phyloP scores from a whole-genome alignment of 2,329 filamentous ascomycete genomes.

The Diplodia seriata region DNA sequence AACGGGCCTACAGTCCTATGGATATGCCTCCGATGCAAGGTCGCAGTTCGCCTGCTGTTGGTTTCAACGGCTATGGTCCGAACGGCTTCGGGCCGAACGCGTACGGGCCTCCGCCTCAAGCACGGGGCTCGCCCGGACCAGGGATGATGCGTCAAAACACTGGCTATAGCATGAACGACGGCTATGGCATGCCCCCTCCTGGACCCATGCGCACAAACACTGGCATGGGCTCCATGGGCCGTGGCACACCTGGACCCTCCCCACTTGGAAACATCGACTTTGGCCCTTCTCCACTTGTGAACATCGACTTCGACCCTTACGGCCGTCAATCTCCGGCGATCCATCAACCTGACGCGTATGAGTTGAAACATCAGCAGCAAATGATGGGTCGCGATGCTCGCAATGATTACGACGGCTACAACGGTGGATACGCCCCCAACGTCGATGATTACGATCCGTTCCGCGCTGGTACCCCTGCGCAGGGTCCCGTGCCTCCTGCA shows the following conservation, averaged over 20 bases:
- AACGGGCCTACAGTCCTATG: slow-evolving; percentile 38
- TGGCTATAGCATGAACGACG: slow-evolving; percentile 35
- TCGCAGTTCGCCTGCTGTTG: slow-evolving; percentile 16
- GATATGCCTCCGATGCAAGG: slow-evolving; percentile 38
- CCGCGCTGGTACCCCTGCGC: slow-evolving; percentile 20
- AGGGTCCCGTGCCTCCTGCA: not conserved
- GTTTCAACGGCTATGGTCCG: slow-evolving; percentile 26
- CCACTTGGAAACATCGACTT: slow-evolving; percentile 15
- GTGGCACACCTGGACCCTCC: slow-evolving; percentile 14
- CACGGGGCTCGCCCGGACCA: slow-evolving; percentile 42
- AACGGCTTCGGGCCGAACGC: slow-evolving; percentile 30
- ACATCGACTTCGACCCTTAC: slow-evolving; percentile 17
- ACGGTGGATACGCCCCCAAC: slow-evolving; percentile 7
- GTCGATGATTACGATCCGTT: slow-evolving; percentile 28
- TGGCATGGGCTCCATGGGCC: slow-evolving; percentile 22
- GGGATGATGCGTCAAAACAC: slow-evolving; percentile 37
- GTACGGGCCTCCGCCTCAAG: slow-evolving; percentile 41
- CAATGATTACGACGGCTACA: not conserved
- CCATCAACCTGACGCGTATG: slow-evolving; percentile 26
- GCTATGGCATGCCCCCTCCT: slow-evolving; percentile 17
- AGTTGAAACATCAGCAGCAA: slow-evolving; percentile 27
- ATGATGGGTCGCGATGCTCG: not conserved
- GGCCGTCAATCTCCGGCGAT: slow-evolving; percentile 39
- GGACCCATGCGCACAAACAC: slow-evolving; percentile 31
- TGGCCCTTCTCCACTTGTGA: slow-evolving; percentile 16